Base-by-base conservation (phyloP, 805 yeast species). In the Cyberlindnera amylophila region DNA sequence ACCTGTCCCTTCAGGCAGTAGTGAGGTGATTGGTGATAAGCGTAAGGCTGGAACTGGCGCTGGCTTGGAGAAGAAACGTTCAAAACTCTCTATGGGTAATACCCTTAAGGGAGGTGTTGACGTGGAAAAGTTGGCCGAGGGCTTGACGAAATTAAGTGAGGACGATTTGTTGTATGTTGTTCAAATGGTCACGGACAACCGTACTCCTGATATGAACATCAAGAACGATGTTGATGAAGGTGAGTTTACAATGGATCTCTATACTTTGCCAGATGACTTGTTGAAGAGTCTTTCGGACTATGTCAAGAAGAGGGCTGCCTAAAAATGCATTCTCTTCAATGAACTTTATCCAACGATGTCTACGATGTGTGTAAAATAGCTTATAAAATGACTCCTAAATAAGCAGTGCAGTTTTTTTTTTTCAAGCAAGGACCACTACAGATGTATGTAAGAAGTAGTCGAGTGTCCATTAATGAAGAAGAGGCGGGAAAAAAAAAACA, bases 211-310 rank as follows among this genome's bases (percentile, higher is more conserved):
- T 37, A 91, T 91, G 96, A 89, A 85, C 65, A 84, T 91, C 55
- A 90, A 90, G 62, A 91, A 93, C 63, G 96, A 91, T 58, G 89
- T 87, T 38, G 98, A 91, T 49, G 91, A 87, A 56, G 99, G 99
- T 40, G 98, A 93, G 69, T 91, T 93, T 64, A 88, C 95, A 41
- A 87, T 91, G 86, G 99, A 91, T 67, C 75, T 91, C 54, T 90
- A 80, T 65, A 90, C 97, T 21, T 71, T 91, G 52, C 98, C 98
- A 16, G 97, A 91, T 61, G 79, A 85, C 32, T 70, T 93, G 61
- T 75, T 93, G 61, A 88, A 86, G 70, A 86, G 95, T 72, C 74
- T 91, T 65, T 89, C 95, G 95, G 98, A 91, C 51, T 90, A 85
- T 62, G 96, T 91, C 32, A 82, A 82, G 65, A 86, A 83, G 65